Base-by-base conservation (phyloP, 352 stramenopile species). In the Phytophthora idaei region DNA sequence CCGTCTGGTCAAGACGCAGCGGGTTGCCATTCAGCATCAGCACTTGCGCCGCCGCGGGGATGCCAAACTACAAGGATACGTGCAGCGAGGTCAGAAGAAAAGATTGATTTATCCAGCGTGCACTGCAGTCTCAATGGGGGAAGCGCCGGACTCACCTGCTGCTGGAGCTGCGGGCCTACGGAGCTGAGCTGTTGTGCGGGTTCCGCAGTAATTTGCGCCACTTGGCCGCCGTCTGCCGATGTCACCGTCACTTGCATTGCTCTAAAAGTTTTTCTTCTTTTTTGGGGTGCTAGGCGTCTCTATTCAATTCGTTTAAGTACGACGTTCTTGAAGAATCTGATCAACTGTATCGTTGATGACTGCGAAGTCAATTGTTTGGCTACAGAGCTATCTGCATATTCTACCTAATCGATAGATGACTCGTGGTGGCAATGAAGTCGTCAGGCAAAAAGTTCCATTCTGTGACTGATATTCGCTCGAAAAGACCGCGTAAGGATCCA, bases 241-340 rank as follows among this genome's bases (percentile, higher is more conserved):
- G 81, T 91, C 51, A 93, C 57, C 14, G 77, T 87, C 61, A 93
- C 72, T 51, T 90, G 71, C 82, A 90, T 90, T 28, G 15, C 17
- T 73, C 50, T 66, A 27, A 36, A 47, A 63, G 36, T 21, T 14
- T 8, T 21, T 42, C n/a, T 37, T 14, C 53, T 53, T n/a, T 49
- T 65, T 57, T 41, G 29, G 21, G 27, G 9, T 17, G 6, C 42
- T 14, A 2, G 4, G 37, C 14, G 21, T 50, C 11, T 9, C 14
- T 48, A 8, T 28, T 25, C 9, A 9, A 1, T 45, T 25, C 50
- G 34, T 2, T 34, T 29, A 36, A 44, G 28, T 46, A 58, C 34
- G 51, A 58, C 8, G 15, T 10, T 1, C 4, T 21, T 10, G n/a
- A 47, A 25, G 41, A 27, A 27, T 28, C 6, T 34, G 17, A 29